Conservation (phyloP, 148 eudicot species). For the Polygonum maritimum region DNA sequence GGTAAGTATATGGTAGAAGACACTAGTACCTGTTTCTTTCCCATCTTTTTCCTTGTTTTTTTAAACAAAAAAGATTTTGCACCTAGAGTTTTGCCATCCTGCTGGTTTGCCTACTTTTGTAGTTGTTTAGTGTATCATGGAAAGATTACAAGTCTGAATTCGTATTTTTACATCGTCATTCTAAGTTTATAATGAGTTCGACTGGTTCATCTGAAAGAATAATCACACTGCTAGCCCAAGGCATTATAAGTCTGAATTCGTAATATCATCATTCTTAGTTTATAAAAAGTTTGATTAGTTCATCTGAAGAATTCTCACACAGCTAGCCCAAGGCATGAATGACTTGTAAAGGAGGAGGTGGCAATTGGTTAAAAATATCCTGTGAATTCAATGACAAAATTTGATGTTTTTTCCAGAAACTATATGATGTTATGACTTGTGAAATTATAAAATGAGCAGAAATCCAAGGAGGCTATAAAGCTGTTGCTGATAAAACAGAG, state of each 20-base stretch:
- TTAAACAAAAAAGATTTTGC: not conserved
- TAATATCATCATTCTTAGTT: not conserved
- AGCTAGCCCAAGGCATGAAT: not conserved
- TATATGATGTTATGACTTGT: conserved; percentile 5
- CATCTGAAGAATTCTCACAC: not conserved
- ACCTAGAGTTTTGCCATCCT: not conserved
- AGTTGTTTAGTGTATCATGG: not conserved
- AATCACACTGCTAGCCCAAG: not conserved
- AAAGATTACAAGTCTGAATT: not conserved
- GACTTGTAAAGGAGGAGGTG: not conserved
- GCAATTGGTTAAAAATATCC: not conserved
- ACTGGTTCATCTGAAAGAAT: not conserved
- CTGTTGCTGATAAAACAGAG: conserved; percentile 38
- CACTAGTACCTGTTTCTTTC: not conserved
- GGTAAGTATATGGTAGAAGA: conserved; percentile 23
- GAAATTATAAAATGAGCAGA: conserved; percentile 28
- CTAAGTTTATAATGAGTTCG: not conserved
- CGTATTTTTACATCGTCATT: not conserved
- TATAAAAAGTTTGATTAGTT: not conserved
- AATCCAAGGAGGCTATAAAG: conserved; percentile 62
- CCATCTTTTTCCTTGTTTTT: not conserved
- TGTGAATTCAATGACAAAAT: not conserved
- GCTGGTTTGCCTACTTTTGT: not conserved
- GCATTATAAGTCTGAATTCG: not conserved
- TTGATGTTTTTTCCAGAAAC: not conserved